These are phyloP conservation scores for Umbilicaria muhlenbergii DNA, from an alignment of 495 filamentous ascomycete species.

Conservation along the genomic window DNA sequence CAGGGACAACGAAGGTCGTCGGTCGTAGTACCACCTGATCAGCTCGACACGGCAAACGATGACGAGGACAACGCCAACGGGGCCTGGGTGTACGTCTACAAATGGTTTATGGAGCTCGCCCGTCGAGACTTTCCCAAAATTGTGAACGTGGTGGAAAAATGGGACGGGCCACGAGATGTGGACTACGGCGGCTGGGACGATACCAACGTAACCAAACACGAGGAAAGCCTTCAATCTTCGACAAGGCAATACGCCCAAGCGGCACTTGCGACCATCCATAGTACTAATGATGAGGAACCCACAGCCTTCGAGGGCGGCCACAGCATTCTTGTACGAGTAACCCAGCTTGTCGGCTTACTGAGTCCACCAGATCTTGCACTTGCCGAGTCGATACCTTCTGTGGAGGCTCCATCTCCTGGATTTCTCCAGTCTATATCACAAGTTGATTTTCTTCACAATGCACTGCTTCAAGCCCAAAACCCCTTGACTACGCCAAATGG, in stretches of 20 bases:
- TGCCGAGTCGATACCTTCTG: conserved; percentile 13
- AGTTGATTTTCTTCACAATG: conserved; percentile 33
- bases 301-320: conserved; percentile 47
- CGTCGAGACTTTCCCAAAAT: conserved; percentile 30
- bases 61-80: conserved; percentile 6
- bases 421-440: conserved; percentile 29
- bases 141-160: conserved; percentile 49
- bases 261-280: conserved; percentile 57
- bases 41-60: conserved; percentile 2
- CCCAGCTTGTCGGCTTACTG: conserved; percentile 43
- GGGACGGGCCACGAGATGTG: conserved; percentile 68
- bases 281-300: conserved; percentile 40
- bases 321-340: conserved; percentile 42
- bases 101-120: conserved; percentile 62
- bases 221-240: conserved; percentile 36
- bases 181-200: conserved; percentile 59
- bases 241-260: conserved; percentile 53
- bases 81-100: conserved; percentile 67
- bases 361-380: conserved; percentile 24
- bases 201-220: conserved; percentile 26
- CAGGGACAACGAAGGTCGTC: conserved; percentile 2
- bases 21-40: neutral
- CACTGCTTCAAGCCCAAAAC: conserved; percentile 46
- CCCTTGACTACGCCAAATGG: conserved; percentile 47
- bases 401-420: conserved; percentile 20